Evolutionary conservation across 192 early-diverging fungal species (phyloP), one percentile per base, ranked within the genome.

Genomic region (Jimgerdemannia lactiflua): DNA sequence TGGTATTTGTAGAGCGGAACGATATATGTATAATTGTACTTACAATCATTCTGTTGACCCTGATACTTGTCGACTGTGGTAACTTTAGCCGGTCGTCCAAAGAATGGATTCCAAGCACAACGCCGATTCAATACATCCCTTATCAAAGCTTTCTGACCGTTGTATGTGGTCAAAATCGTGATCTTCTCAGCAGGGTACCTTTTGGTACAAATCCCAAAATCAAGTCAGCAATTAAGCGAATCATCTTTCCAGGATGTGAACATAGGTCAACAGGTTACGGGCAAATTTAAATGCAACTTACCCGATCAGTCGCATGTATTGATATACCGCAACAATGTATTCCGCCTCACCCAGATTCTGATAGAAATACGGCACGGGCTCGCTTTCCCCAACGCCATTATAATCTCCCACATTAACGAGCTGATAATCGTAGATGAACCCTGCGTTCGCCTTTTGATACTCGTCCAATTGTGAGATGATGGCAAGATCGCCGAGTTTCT

Each of bases 281-380:
- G 29, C 29, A 29, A 29, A 29, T 29, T 29, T 29, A 29, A 29
- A 67, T 39, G 75, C 59, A 8, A 74, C 74, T 71, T 85, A 91
- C 77, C 98, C 98, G 67, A 96, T 70, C 42, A 98, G 80, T 49
- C 96, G 87, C 97, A 99, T 97, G 85, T 97, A 99, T 81, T 96
- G 95, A 87, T 91, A 99, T 18, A 93, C 87, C 4, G 96, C 96
- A 19, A 99, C 97, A 9, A 96, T 86, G 80, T 95, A 98, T 83
- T 99, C 98, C 68, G 98, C 98, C 76, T 99, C 98, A 40, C 94
- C 97, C 71, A 98, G 84, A 80, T 99, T 99, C 86, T 99, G 98
- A 78, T 92, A 92, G 71, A 95, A 98, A 71, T 94, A 89, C 14
- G 91, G 91, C 18, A 90, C 83, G 1, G 98, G 98, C 77, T 94